Conservation (phyloP, 306 rosid genomes). For the Rosa persica region DNA sequence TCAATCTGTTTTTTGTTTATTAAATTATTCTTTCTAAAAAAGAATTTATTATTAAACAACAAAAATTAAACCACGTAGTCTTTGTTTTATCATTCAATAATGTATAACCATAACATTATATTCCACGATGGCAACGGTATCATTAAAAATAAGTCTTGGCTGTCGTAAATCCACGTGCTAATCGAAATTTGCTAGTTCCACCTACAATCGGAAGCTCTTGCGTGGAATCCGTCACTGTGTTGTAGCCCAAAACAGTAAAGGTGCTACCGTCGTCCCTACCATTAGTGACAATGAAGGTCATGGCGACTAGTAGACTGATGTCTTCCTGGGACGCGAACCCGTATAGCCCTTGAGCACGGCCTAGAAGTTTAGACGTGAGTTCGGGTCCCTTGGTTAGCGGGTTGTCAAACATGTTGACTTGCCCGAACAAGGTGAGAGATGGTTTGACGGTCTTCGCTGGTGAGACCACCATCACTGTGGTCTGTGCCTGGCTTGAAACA, state of each 20-base stretch:
- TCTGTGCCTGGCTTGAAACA: neutral
- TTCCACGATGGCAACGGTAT: neutral
- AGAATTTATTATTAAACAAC: too few species aligned
- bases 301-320: neutral
- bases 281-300: neutral
- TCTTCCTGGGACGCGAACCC: constrained; percentile 13
- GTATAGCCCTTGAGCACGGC: constrained; percentile 21
- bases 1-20: too few species aligned
- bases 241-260: neutral
- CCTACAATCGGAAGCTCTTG: constrained; percentile 20
- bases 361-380: constrained; percentile 11
- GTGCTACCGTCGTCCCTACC: neutral
- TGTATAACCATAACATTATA: constrained; percentile 4
- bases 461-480: neutral
- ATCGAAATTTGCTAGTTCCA: neutral
- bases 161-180: constrained; percentile 10
- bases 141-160: neutral
- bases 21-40: too few species aligned
- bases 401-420: constrained; percentile 1
- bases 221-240: neutral
- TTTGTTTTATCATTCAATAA: neutral
- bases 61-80: too few species aligned
- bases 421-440: constrained; percentile 7
- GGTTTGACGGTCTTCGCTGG: neutral
- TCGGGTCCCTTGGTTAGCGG: constrained; percentile 10